A percentile compares a stretch with the other conserved stretches of the same genome.
Conservation (phyloP, 768 basidiomycete species). For the Flagelloscypha sp. region DNA sequence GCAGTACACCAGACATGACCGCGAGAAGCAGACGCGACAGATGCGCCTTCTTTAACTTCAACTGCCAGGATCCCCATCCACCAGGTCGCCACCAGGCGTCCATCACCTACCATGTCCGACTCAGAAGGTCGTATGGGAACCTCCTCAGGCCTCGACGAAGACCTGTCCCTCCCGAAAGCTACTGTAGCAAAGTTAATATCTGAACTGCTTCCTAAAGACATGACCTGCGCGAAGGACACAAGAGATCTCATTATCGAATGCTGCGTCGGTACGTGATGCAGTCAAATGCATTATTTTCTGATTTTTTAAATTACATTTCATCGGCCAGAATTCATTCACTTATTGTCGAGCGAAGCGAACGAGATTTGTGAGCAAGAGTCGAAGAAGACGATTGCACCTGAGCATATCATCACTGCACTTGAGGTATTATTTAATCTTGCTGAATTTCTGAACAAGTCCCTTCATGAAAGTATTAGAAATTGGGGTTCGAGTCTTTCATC, state of each 20-base stretch:
- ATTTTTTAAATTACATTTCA: not conserved
- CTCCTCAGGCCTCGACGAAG: conserved; percentile 71
- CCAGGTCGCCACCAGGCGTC: conserved; percentile 3
- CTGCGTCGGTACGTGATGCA: conserved; percentile 74
- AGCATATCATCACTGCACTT: conserved; percentile 88
- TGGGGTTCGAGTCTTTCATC: conserved; percentile 90
- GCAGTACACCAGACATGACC: conserved; percentile 58
- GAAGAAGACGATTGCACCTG: conserved; percentile 98
- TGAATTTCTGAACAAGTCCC: conserved; percentile 1
- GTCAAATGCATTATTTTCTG: conserved; percentile 1
- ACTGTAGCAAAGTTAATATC: conserved; percentile 95
- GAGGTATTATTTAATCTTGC: conserved; percentile 41
- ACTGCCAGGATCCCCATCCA: not conserved
- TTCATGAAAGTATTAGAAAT: conserved; percentile 62
- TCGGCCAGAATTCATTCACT: conserved; percentile 88
- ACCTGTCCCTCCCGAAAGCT: conserved; percentile 91
- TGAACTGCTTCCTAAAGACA: conserved; percentile 87
- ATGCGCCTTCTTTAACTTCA: conserved; percentile 29
- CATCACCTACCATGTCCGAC: conserved; percentile 66
- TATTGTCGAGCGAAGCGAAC: conserved; percentile 96
- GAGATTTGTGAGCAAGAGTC: conserved; percentile 97
- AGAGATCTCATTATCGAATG: conserved; percentile 96
- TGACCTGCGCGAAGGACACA: conserved; percentile 90
- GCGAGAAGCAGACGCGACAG: conserved; percentile 29
- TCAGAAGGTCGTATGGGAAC: conserved; percentile 67